Percentiles rank a stretch among this genome's conserved stretches.
Evolutionary conservation across 1,284 basidiomycete species (phyloP).

Genomic region (Hemileia vastatrix): DNA sequence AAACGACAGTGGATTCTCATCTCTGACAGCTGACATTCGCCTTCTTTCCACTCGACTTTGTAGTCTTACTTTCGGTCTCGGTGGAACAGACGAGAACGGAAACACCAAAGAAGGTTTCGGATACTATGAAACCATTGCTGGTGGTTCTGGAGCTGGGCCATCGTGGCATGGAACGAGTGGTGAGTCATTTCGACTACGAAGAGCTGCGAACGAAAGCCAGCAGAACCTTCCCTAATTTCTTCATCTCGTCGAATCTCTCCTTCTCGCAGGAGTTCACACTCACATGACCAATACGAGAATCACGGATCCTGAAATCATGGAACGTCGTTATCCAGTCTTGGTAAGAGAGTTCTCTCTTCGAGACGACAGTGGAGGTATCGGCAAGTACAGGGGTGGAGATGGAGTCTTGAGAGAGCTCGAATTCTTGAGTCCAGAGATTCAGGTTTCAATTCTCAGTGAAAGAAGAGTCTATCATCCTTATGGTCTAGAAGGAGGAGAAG

Average conservation of each 20-base stretch:
- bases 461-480: conserved; percentile 39
- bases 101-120: conserved; percentile 43
- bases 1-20: background rate
- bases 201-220: background rate
- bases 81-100: conserved; percentile 37
- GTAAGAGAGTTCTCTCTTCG: conserved; percentile 45
- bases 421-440: conserved; percentile 42
- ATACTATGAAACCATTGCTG: conserved; percentile 44
- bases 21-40: background rate
- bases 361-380: conserved; percentile 41
- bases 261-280: conserved; percentile 30
- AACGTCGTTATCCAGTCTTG: conserved; percentile 46
- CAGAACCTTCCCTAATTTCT: background rate
- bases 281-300: conserved; percentile 47
- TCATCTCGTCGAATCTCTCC: too few species aligned
- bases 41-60: background rate
- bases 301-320: conserved; percentile 47
- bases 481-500: conserved; percentile 38
- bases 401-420: conserved; percentile 44
- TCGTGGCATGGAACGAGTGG: conserved; percentile 43
- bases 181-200: too few species aligned
- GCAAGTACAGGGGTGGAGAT: conserved; percentile 40
- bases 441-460: conserved; percentile 39
- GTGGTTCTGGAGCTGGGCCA: conserved; percentile 41
- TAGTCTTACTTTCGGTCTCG: conserved; percentile 39